Base-by-base conservation (phyloP, 208 protist species). In the Trypanosoma brucei region DNA sequence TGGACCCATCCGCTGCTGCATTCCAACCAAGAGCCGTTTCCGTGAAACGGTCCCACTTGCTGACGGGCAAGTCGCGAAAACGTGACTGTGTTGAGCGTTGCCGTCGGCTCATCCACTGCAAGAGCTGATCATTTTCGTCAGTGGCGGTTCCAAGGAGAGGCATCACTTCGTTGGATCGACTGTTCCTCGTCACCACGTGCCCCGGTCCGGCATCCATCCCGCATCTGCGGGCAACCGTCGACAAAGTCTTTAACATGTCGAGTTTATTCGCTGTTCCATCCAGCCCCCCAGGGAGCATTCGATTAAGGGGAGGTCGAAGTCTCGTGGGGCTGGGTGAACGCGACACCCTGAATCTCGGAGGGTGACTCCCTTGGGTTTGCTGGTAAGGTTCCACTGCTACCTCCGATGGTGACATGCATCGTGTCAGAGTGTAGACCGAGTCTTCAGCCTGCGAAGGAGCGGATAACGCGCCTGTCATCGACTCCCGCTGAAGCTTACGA, bases 61-160 rank as follows among this genome's bases (percentile, higher is more conserved):
- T 44, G 2, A 76, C 59, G 37, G 70, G 70, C 3, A 76, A 59
- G 46, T 76, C 44, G 9, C 2, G 33, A 39, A 30, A 57, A n/a
- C 65, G 58, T 30, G 62, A 54, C 0, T 37, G 34, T 11, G 38
- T 14, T 22, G 40, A 22, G 31, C 52, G 58, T 37, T 40, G 7
- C 8, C 34, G 52, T 52, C 44, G 11, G 36, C 50, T 46, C 62
- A 62, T 60, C 69, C 69, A 63, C 14, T 56, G 40, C 13, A 45
- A 22, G 31, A 69, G 45, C 39, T 35, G 11, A 38, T 65, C 60
- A 36, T 42, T 6, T 39, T 44, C 56, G 1, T 11, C 38, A 35
- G 22, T 44, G 34, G 35, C 31, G 7, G 50, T 37, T 13, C 52
- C 48, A 42, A 62, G 51, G 44, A 52, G 36, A 33, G 69, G 61